These are phyloP conservation scores for Starmera caribaea DNA, from an alignment of 805 yeast genomes.

Conservation along the genomic window DNA sequence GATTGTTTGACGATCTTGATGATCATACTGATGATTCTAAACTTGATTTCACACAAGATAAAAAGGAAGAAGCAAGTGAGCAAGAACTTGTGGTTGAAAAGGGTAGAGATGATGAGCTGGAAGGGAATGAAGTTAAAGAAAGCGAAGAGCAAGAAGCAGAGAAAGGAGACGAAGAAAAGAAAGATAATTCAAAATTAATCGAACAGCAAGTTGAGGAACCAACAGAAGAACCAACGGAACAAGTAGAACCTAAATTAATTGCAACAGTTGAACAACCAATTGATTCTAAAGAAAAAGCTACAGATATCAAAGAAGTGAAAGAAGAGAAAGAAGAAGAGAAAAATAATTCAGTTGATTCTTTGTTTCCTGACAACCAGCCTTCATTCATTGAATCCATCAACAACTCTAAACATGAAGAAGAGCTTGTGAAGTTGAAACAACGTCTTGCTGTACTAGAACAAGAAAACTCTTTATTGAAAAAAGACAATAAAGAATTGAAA, in stretches of 20 bases:
- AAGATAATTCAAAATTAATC: conserved; percentile 1
- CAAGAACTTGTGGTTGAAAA: conserved; percentile 2
- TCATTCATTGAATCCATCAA: conserved; percentile 19
- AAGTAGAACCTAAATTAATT: too few relatives aligned
- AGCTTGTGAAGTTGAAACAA: conserved; percentile 20
- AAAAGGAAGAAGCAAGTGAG: conserved; percentile 1
- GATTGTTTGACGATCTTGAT: conserved; percentile 2
- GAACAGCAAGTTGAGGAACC: conserved; percentile 4
- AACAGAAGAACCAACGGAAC: background rate
- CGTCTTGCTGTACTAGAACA: conserved; percentile 24
- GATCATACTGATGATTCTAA: conserved; percentile 4
- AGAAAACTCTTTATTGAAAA: conserved; percentile 23
- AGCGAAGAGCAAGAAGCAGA: conserved; percentile 5
- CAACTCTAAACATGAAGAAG: conserved; percentile 9
- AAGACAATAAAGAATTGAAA: conserved; percentile 27
- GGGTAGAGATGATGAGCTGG: background rate
- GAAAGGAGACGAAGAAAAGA: conserved; percentile 1
- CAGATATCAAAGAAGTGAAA: conserved; percentile 6
- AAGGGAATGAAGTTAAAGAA: conserved; percentile 3
- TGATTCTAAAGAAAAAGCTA: background rate
- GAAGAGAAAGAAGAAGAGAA: conserved; percentile 5
- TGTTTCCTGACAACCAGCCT: conserved; percentile 11
- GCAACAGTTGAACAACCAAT: background rate
- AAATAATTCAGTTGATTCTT: conserved; percentile 3
- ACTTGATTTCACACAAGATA: conserved; percentile 1